Percentiles rank a stretch among this genome's conserved stretches.
phyloP scores from a whole-genome alignment of 140 eudicot genomes.

The Ambrosia hybrid region DNA sequence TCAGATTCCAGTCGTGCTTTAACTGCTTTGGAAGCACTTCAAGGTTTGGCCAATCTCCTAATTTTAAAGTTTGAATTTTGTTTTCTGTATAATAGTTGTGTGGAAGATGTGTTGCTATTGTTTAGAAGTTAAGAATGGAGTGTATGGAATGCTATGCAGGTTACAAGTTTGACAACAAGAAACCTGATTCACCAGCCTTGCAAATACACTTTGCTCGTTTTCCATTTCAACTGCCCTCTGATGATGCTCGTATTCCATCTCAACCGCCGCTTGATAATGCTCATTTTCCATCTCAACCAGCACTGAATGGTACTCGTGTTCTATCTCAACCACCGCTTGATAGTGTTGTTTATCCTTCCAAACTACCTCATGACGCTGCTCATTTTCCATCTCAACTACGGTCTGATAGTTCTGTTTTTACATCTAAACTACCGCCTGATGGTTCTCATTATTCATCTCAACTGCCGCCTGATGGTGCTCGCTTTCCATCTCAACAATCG shows the following conservation, averaged over 20 bases:
- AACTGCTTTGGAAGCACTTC: constrained; percentile 33
- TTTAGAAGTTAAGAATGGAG: constrained; percentile 9
- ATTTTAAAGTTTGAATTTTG: not conserved
- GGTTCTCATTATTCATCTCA: not conserved
- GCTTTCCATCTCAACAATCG: not conserved
- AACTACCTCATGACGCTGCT: constrained; percentile 11
- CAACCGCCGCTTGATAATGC: too few species aligned
- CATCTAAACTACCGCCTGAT: constrained; percentile 1
- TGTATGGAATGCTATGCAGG: constrained; percentile 24
- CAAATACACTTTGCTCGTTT: constrained; percentile 35
- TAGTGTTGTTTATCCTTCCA: not conserved
- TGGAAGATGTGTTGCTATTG: not conserved
- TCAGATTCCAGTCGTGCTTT: constrained; percentile 24
- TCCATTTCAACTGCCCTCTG: constrained; percentile 30
- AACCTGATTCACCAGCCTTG: constrained; percentile 30
- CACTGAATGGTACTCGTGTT: not conserved
- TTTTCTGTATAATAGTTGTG: not conserved
- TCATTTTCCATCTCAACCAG: not conserved
- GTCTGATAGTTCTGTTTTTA: not conserved
- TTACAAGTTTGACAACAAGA: constrained; percentile 35
- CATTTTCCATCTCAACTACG: constrained; percentile 13
- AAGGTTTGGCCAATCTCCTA: constrained; percentile 18
- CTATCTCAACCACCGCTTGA: constrained; percentile 25
- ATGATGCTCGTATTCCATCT: not conserved
- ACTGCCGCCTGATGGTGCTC: constrained; percentile 3